phyloP scores from a whole-genome alignment of 106 monocot genomes.

The Iris macrosiphon region DNA sequence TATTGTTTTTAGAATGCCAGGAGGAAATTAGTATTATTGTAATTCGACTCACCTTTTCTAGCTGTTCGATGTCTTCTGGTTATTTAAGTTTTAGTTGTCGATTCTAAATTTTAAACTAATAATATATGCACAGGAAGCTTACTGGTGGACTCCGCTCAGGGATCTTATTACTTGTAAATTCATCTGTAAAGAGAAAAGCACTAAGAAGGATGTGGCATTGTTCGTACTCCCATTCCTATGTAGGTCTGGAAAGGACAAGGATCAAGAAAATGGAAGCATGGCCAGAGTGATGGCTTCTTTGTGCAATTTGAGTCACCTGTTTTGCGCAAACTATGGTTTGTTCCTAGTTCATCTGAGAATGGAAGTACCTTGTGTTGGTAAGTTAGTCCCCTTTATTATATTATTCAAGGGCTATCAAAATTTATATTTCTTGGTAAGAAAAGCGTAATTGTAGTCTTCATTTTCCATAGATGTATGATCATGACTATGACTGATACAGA shows the following conservation, averaged over 20 bases:
- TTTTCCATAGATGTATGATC: neutral
- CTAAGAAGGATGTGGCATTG: neutral
- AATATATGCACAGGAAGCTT: no score
- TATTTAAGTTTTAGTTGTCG: no score
- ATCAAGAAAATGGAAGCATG: conserved; percentile 95
- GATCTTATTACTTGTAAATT: neutral
- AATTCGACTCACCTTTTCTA: no score
- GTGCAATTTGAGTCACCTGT: conserved; percentile 85
- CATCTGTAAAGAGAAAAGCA: no score
- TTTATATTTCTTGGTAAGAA: neutral
- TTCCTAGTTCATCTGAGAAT: conserved; percentile 75
- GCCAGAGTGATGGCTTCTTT: conserved; percentile 91
- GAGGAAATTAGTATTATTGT: no score
- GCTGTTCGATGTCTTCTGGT: no score
- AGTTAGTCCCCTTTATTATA: neutral
- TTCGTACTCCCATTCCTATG: conserved; percentile 1
- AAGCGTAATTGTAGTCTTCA: neutral
- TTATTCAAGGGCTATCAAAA: no score
- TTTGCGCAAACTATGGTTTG: conserved; percentile 82
- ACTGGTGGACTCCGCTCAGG: no score
- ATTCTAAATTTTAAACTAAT: no score
- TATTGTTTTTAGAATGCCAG: no score
- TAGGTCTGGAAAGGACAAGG: conserved; percentile 99
- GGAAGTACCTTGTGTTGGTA: conserved; percentile 77
- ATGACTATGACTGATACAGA: no score